Evolutionary conservation across 805 yeast genomes (phyloP).

Genomic region (Saccharomycopsis capsularis): DNA sequence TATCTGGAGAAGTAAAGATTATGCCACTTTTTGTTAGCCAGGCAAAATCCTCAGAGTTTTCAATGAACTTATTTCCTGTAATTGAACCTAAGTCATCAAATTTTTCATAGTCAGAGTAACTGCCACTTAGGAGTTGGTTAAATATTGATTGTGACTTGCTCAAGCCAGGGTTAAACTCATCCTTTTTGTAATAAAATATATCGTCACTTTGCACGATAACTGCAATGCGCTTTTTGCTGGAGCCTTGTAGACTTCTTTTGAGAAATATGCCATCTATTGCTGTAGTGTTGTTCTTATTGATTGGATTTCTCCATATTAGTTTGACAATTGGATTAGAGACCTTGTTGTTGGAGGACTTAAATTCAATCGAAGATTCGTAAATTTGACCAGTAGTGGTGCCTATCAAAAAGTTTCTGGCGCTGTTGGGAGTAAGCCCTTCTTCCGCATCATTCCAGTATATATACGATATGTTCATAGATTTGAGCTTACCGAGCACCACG

Average conservation of each 20-base stretch:
- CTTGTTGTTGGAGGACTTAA: conserved; percentile 37
- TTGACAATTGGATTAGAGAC: conserved; percentile 36
- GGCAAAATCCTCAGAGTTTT: conserved; percentile 31
- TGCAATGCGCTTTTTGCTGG: conserved; percentile 17
- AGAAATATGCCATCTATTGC: conserved; percentile 28
- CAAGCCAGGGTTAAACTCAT: conserved; percentile 20
- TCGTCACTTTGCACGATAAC: conserved; percentile 29
- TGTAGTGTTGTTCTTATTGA: conserved; percentile 12
- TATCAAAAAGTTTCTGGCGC: conserved; percentile 42
- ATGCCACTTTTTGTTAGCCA: conserved; percentile 44
- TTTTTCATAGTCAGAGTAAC: conserved; percentile 32
- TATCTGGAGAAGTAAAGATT: conserved; percentile 28
- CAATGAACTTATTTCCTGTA: conserved; percentile 29
- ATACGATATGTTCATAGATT: conserved; percentile 36
- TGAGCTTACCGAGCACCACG: conserved; percentile 40
- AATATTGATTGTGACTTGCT: conserved; percentile 24
- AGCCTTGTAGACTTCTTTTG: conserved; percentile 11
- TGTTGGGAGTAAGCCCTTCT: conserved; percentile 28
- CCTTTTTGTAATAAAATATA: conserved; percentile 26
- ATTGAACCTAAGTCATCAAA: conserved; percentile 31
- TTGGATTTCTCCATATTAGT: conserved; percentile 34
- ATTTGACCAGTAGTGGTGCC: conserved; percentile 44
- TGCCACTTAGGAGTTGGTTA: conserved; percentile 16
- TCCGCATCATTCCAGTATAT: conserved; percentile 32
- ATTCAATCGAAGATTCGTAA: conserved; percentile 41